phyloP scores from a whole-genome alignment of 192 early-diverging fungal species.

The Umbelopsis isabellina region DNA sequence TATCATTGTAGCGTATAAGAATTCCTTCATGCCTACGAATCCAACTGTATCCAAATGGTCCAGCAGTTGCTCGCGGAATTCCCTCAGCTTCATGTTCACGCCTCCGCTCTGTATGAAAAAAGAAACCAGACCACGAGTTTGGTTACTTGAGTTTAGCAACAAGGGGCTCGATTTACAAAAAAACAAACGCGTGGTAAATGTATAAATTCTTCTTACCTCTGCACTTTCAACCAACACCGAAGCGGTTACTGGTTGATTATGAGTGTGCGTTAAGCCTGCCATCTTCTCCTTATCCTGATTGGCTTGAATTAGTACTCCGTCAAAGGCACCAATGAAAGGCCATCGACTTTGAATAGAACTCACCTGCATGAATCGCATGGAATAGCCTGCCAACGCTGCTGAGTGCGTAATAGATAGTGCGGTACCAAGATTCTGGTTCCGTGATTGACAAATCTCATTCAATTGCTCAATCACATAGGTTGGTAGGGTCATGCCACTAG shows the following conservation, averaged over 20 bases:
- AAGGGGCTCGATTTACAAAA: conserved; percentile 23
- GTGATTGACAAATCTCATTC: not conserved
- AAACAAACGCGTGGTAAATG: conserved; percentile 5
- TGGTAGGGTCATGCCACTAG: conserved; percentile 42
- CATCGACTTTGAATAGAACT: not conserved
- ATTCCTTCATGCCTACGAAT: conserved; percentile 40
- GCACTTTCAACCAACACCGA: conserved; percentile 19
- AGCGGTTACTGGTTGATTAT: not conserved
- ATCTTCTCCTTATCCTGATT: conserved; percentile 16
- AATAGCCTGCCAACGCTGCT: conserved; percentile 37
- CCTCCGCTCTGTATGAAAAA: conserved; percentile 33
- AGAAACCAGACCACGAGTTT: not conserved
- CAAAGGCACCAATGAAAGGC: not conserved
- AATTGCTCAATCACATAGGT: conserved; percentile 32
- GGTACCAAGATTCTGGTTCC: conserved; percentile 1
- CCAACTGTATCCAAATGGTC: conserved; percentile 39
- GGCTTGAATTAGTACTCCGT: not conserved
- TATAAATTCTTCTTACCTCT: conserved; percentile 30
- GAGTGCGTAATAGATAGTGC: conserved; percentile 46
- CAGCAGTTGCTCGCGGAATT: conserved; percentile 45
- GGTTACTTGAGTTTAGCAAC: not conserved
- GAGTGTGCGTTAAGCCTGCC: not conserved
- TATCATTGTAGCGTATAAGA: conserved; percentile 31
- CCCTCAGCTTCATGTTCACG: conserved; percentile 35
- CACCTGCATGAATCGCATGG: conserved; percentile 45